Conservation (phyloP, 257 asterid species). For the Prunella vulgaris region DNA sequence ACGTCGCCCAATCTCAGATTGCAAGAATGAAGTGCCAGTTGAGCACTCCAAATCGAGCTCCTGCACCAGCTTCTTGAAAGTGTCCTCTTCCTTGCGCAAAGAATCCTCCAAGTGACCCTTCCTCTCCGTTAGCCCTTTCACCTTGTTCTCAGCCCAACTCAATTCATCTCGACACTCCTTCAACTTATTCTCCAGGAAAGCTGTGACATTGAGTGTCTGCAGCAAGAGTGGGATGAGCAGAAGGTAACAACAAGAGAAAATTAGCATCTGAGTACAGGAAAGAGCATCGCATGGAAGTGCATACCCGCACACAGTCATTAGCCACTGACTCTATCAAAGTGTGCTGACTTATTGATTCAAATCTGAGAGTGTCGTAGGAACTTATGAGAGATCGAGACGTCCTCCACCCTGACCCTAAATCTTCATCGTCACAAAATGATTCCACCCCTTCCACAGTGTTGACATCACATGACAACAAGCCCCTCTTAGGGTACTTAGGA, state of each 20-base stretch:
- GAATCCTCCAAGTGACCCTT: background rate
- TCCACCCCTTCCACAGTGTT: background rate
- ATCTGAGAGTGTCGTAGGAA: background rate
- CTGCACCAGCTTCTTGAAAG: background rate
- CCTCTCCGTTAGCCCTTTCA: background rate
- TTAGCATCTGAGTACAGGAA: too few species aligned
- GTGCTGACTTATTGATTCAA: background rate
- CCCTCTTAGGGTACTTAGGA: background rate
- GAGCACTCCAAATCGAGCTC: background rate
- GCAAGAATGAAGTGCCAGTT: background rate
- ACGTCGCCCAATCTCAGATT: background rate
- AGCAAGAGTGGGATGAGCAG: background rate
- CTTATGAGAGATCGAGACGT: background rate
- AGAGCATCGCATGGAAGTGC: background rate
- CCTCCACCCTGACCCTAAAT: background rate
- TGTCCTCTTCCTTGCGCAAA: background rate
- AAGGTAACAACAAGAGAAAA: too few species aligned
- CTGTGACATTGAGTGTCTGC: background rate
- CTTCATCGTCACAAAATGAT: background rate
- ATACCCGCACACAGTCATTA: background rate
- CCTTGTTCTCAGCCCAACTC: background rate
- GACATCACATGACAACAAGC: background rate
- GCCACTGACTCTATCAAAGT: background rate
- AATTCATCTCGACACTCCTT: background rate
- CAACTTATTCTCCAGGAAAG: background rate